These are phyloP conservation scores for Trichophyton benhamiae DNA, from an alignment of 2,329 filamentous ascomycete species.

Conservation along the genomic window DNA sequence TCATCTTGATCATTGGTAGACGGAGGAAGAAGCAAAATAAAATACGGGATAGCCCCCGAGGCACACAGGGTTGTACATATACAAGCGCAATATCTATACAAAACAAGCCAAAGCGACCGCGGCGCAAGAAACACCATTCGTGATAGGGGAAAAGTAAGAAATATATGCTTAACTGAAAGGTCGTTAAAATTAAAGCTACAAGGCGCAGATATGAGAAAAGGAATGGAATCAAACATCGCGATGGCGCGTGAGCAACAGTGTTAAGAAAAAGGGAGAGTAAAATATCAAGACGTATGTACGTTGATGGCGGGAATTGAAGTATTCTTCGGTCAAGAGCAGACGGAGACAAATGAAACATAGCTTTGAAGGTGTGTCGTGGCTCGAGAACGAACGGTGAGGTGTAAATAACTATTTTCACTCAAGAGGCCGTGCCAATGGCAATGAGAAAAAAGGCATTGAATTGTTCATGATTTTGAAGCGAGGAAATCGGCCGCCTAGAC, in stretches of 20 bases:
- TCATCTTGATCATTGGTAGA: background rate
- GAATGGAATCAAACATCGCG: background rate
- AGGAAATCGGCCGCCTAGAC: slow-evolving; percentile 30
- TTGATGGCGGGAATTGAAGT: background rate
- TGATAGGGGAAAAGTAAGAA: background rate
- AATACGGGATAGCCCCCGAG: background rate
- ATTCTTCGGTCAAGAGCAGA: background rate
- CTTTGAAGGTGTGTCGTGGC: background rate
- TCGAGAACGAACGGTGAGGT: background rate
- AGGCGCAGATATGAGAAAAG: background rate
- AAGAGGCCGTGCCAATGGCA: background rate
- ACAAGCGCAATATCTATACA: background rate
- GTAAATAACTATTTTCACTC: background rate
- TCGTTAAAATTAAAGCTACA: slow-evolving; percentile 2
- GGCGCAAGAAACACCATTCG: background rate
- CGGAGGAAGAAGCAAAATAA: background rate
- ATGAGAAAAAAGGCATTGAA: background rate
- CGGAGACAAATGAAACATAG: background rate
- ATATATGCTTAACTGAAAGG: background rate
- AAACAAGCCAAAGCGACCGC: background rate
- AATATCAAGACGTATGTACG: background rate
- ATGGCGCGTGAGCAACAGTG: background rate
- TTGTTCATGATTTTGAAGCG: slow-evolving; percentile 28
- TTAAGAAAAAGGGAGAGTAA: background rate
- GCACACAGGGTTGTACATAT: background rate